Percentiles rank a stretch among this genome's conserved stretches.
These are phyloP conservation scores for Diutina scorzettiae DNA, from an alignment of 1,139 yeast species.

Conservation along the genomic window DNA sequence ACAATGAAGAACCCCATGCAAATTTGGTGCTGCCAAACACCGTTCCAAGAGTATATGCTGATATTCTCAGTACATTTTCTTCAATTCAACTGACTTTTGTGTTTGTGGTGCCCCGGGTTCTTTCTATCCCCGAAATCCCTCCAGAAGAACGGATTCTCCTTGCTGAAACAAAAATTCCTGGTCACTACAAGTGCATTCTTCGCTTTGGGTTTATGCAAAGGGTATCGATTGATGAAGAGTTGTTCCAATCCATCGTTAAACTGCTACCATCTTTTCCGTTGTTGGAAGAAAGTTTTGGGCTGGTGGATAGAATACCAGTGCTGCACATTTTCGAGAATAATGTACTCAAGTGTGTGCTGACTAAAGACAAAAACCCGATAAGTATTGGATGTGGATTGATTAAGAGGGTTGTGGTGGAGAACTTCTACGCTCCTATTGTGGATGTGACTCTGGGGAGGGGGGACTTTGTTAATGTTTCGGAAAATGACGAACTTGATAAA, in stretches of 20 bases:
- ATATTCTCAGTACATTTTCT: conserved; percentile 24
- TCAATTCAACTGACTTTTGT: conserved; percentile 31
- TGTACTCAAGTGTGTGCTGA: neutral
- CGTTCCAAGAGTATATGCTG: conserved; percentile 28
- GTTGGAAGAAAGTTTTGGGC: neutral
- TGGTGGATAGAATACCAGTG: conserved; percentile 12
- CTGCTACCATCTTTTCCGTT: conserved; percentile 12
- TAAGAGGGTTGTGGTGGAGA: conserved; percentile 16
- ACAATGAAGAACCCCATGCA: conserved; percentile 20
- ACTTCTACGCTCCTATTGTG: conserved; percentile 18
- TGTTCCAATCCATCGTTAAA: conserved; percentile 17
- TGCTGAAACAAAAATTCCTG: conserved; percentile 27
- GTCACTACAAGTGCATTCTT: conserved; percentile 33
- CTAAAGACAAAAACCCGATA: conserved; percentile 12
- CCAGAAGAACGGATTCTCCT: conserved; percentile 25
- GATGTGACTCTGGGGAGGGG: conserved; percentile 19
- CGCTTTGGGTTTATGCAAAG: conserved; percentile 38
- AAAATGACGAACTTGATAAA: conserved; percentile 15
- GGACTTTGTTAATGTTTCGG: conserved; percentile 14
- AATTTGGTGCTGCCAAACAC: conserved; percentile 26
- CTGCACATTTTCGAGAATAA: conserved; percentile 29
- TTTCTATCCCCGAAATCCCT: conserved; percentile 29
- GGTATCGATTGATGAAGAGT: conserved; percentile 16
- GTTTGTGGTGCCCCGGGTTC: conserved; percentile 28
- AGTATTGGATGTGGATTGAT: conserved; percentile 10